Percentiles rank a stretch among this genome's conserved stretches.
Conservation (phyloP, 345 rosid species). For the Passiflora organensis region DNA sequence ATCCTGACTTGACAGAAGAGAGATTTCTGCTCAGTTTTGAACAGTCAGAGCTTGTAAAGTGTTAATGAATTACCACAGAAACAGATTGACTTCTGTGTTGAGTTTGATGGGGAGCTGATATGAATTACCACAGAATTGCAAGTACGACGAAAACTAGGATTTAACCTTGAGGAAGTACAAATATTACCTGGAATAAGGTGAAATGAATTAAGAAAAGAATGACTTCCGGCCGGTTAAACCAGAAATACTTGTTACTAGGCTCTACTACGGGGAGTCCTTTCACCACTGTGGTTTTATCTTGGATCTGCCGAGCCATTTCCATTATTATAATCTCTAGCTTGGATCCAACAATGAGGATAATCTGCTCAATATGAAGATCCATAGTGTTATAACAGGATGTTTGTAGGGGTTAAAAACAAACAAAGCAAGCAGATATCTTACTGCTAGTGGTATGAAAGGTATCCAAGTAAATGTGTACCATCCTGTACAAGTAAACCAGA, state of each 20-base stretch:
- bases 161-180: background rate
- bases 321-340: slow-evolving; percentile 37
- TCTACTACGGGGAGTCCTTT: slow-evolving; percentile 37
- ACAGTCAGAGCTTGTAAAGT: too few relatives aligned
- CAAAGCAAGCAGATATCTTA: slow-evolving; percentile 4
- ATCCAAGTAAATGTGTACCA: slow-evolving; percentile 23
- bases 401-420: background rate
- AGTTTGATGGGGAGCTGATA: background rate
- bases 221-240: slow-evolving; percentile 40
- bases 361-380: slow-evolving; percentile 15
- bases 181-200: slow-evolving; percentile 37
- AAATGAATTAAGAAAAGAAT: slow-evolving; percentile 38
- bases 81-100: too few relatives aligned
- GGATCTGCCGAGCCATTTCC: slow-evolving; percentile 43
- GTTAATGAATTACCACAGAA: too few relatives aligned
- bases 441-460: slow-evolving; percentile 28
- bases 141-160: background rate
- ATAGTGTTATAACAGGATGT: background rate
- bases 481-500: slow-evolving; percentile 17
- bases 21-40: too few relatives aligned
- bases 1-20: too few relatives aligned
- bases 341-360: slow-evolving; percentile 32
- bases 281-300: slow-evolving; percentile 34
- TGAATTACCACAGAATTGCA: background rate
- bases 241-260: slow-evolving; percentile 36